Evolutionary conservation across 2,329 filamentous ascomycete genomes (phyloP).

Genomic region (Fusarium palustre): DNA sequence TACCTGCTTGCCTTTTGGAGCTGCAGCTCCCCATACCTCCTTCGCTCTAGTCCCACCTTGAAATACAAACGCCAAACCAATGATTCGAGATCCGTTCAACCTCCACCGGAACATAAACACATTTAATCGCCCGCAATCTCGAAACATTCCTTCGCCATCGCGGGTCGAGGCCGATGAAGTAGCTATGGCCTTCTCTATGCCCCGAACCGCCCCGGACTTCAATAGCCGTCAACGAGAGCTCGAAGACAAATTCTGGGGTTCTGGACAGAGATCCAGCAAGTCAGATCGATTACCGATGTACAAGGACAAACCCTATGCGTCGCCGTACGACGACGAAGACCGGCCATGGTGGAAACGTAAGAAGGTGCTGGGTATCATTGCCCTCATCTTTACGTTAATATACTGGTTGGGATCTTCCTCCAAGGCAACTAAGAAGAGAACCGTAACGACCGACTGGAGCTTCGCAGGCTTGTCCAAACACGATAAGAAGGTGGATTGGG

Average conservation of each 20-base stretch:
- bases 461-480: slow-evolving; percentile 67
- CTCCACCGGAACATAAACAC: slow-evolving; percentile 57
- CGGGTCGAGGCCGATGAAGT: slow-evolving; percentile 62
- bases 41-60: slow-evolving; percentile 30
- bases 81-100: slow-evolving; percentile 61
- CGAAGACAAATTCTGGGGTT: slow-evolving; percentile 75
- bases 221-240: slow-evolving; percentile 71
- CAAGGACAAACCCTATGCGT: slow-evolving; percentile 95
- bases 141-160: slow-evolving; percentile 59
- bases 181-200: slow-evolving; percentile 74
- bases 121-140: slow-evolving; percentile 62
- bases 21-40: slow-evolving; percentile 2
- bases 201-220: slow-evolving; percentile 77
- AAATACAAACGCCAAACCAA: slow-evolving; percentile 50
- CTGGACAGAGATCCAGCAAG: slow-evolving; percentile 54
- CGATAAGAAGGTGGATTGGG: slow-evolving; percentile 74
- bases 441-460: slow-evolving; percentile 61
- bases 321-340: slow-evolving; percentile 64
- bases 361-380: slow-evolving; percentile 64
- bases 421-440: slow-evolving; percentile 53
- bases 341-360: slow-evolving; percentile 73
- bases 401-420: slow-evolving; percentile 75
- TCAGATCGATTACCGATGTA: slow-evolving; percentile 82
- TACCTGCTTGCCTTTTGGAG: not conserved
- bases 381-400: slow-evolving; percentile 68